Evolutionary conservation across 78 protist species (phyloP).

Genomic region (Dictyostelium discoideum): dicty_2.7 NC_007088.5:2329001-2329500

Average conservation of each 20-base stretch:
- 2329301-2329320: neutral
- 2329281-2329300: neutral
- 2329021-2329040: constrained; percentile 61
- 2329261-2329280: neutral
- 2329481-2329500: neutral
- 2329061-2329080: constrained; percentile 4
- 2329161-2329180: constrained; percentile 35
- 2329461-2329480: neutral
- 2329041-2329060: constrained; percentile 38
- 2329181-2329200: constrained; percentile 26
- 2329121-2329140: constrained; percentile 56
- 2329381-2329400: neutral
- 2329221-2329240: constrained; percentile 37
- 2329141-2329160: constrained; percentile 32
- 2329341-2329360: neutral
- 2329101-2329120: constrained; percentile 36
- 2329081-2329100: constrained; percentile 34
- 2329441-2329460: neutral
- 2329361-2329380: neutral
- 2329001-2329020: neutral
- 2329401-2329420: too few relatives aligned
- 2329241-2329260: neutral
- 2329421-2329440: too few relatives aligned
- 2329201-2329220: constrained; percentile 60
- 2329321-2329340: neutral